Percentiles rank a stretch among this genome's conserved stretches.
Conservation (phyloP, 2,329 filamentous ascomycete genomes). For the Aspergillus puulaauensis region DNA sequence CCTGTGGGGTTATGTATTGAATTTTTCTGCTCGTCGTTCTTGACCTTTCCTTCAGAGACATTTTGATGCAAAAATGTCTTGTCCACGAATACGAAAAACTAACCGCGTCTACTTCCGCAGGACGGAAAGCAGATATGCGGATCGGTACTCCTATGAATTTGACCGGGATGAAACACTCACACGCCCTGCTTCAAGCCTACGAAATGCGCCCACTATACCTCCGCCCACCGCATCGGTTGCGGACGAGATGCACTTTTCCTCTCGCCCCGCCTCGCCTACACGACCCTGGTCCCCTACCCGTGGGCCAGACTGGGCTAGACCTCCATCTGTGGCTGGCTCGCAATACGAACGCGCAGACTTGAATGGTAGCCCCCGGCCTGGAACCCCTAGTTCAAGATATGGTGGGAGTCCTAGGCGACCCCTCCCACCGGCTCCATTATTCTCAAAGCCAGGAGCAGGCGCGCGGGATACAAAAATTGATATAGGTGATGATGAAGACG, state of each 20-base stretch:
- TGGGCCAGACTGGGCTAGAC: constrained; percentile 65
- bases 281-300: constrained; percentile 56
- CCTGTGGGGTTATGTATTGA: not conserved
- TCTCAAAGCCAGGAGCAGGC: constrained; percentile 55
- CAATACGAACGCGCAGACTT: constrained; percentile 84
- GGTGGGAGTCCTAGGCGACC: constrained; percentile 84
- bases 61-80: constrained; percentile 1
- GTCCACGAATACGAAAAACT: constrained; percentile 12
- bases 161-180: constrained; percentile 28
- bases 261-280: constrained; percentile 41
- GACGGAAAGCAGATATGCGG: constrained; percentile 11
- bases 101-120: constrained; percentile 14
- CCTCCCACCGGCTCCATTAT: constrained; percentile 83
- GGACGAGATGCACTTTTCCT: constrained; percentile 39
- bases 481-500: constrained; percentile 49
- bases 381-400: constrained; percentile 86
- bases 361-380: constrained; percentile 85
- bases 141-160: constrained; percentile 19
- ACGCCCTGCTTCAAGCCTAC: constrained; percentile 44
- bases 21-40: not conserved
- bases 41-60: not conserved
- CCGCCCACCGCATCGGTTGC: constrained; percentile 35
- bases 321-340: constrained; percentile 61
- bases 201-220: constrained; percentile 42
- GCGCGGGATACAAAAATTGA: constrained; percentile 45